Percentiles rank a stretch among this genome's conserved stretches.
Evolutionary conservation across 1,139 yeast species (phyloP).

Genomic region (Blastobotrys niveus): DNA sequence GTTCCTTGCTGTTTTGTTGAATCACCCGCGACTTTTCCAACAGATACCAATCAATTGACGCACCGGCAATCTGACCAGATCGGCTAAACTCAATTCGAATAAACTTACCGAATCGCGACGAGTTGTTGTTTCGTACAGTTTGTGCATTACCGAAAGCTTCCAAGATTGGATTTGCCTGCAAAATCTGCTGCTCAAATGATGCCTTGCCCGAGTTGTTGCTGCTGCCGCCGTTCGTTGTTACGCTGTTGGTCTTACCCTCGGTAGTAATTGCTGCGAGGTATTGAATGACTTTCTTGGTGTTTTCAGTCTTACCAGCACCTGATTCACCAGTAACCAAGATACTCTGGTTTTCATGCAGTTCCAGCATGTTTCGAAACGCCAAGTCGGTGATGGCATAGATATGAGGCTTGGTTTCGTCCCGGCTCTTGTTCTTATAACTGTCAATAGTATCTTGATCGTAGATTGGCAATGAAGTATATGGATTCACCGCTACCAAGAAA

Average conservation of each 20-base stretch:
- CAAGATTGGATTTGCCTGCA: constrained; percentile 90
- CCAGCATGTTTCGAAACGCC: constrained; percentile 71
- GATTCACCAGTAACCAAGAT: constrained; percentile 96
- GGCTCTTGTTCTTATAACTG: constrained; percentile 44
- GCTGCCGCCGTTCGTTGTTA: neutral
- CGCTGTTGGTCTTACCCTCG: constrained; percentile 11
- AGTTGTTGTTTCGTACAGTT: constrained; percentile 87
- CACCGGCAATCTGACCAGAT: constrained; percentile 70
- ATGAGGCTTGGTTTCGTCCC: constrained; percentile 65
- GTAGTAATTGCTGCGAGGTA: constrained; percentile 73
- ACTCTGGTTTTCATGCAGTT: constrained; percentile 72
- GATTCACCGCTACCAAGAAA: constrained; percentile 92
- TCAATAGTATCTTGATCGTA: constrained; percentile 58
- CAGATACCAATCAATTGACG: constrained; percentile 89
- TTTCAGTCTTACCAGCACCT: constrained; percentile 98
- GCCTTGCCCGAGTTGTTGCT: constrained; percentile 22
- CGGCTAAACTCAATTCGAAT: constrained; percentile 74
- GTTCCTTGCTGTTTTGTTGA: constrained; percentile 65
- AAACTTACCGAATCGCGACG: constrained; percentile 95
- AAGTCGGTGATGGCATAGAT: constrained; percentile 87
- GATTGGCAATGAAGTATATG: constrained; percentile 73
- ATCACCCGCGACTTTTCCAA: constrained; percentile 92
- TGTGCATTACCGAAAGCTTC: constrained; percentile 98
- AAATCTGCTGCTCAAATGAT: constrained; percentile 72
- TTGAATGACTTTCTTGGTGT: constrained; percentile 92